Conservation (phyloP, 2,329 filamentous ascomycete species). For the Hymenoscyphus occultus region DNA sequence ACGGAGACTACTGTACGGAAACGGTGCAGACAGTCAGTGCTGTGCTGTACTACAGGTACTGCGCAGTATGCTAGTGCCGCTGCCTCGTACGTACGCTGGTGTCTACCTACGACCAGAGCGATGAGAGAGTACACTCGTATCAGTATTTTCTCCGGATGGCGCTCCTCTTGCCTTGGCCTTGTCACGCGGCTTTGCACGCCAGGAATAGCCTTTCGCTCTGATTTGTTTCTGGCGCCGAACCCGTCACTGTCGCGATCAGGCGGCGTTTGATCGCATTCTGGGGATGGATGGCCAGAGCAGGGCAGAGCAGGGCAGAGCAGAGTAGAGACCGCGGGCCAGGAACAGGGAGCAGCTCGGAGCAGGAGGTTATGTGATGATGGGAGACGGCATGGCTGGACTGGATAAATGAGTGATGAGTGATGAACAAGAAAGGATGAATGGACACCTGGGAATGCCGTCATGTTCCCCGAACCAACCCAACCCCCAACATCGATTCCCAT, state of each 20-base stretch:
- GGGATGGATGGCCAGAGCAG: neutral
- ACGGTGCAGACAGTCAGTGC: too few species aligned
- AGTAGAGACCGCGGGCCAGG: too few species aligned
- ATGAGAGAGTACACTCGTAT: too few species aligned
- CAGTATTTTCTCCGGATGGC: neutral
- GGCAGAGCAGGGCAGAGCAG: neutral
- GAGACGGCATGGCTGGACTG: neutral
- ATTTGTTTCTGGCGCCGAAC: conserved; percentile 19
- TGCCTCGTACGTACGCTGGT: neutral
- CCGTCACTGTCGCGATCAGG: conserved; percentile 14
- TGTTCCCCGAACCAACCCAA: conserved; percentile 17
- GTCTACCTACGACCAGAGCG: too few species aligned
- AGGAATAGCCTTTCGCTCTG: conserved; percentile 9
- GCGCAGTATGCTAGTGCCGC: too few species aligned
- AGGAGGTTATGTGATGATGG: neutral
- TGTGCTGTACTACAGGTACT: too few species aligned
- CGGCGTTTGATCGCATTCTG: neutral
- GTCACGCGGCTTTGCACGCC: conserved; percentile 19
- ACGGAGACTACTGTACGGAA: too few species aligned
- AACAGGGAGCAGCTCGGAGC: too few species aligned
- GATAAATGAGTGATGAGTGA: too few species aligned
- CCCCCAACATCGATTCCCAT: conserved; percentile 10
- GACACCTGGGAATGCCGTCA: conserved; percentile 17
- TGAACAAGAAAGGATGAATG: neutral
- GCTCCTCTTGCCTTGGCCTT: conserved; percentile 5